A percentile compares a stretch with the other conserved stretches of the same genome.
Evolutionary conservation across 805 yeast species (phyloP).

Genomic region (Hanseniaspora thailandica): DNA sequence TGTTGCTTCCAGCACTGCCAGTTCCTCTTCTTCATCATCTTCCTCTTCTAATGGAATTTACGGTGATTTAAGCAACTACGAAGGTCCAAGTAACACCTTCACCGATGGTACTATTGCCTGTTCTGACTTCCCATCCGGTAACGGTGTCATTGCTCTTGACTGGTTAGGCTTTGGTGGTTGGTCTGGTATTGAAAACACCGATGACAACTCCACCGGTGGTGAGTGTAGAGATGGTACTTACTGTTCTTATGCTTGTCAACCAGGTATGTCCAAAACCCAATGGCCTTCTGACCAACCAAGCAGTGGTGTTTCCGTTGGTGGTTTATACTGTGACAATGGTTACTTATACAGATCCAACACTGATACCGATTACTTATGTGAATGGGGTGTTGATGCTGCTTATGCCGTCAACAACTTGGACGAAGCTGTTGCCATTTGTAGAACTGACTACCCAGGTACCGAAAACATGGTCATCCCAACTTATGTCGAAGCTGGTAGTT

Average conservation of each 20-base stretch:
- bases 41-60: conserved; percentile 29
- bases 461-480: conserved; percentile 98
- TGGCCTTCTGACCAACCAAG: conserved; percentile 87
- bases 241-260: conserved; percentile 96
- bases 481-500: conserved; percentile 53
- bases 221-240: conserved; percentile 77
- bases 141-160: conserved; percentile 70
- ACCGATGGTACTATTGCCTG: conserved; percentile 60
- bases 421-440: conserved; percentile 75
- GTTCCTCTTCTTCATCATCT: conserved; percentile 26
- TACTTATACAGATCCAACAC: conserved; percentile 72
- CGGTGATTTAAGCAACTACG: conserved; percentile 43
- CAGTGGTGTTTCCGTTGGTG: conserved; percentile 87
- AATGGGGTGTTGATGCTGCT: conserved; percentile 70
- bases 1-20: conserved; percentile 19
- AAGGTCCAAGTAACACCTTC: conserved; percentile 40
- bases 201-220: conserved; percentile 48
- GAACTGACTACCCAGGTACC: conserved; percentile 98
- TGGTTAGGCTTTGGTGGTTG: conserved; percentile 71
- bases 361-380: conserved; percentile 60
- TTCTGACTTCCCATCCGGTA: conserved; percentile 61
- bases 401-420: conserved; percentile 51
- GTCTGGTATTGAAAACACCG: conserved; percentile 52
- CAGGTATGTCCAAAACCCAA: conserved; percentile 98
- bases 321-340: conserved; percentile 75